Evolutionary conservation across 441 rosid species (phyloP), one percentile per base, ranked within the genome.

Genomic region (Flueggea neowawraea): DNA sequence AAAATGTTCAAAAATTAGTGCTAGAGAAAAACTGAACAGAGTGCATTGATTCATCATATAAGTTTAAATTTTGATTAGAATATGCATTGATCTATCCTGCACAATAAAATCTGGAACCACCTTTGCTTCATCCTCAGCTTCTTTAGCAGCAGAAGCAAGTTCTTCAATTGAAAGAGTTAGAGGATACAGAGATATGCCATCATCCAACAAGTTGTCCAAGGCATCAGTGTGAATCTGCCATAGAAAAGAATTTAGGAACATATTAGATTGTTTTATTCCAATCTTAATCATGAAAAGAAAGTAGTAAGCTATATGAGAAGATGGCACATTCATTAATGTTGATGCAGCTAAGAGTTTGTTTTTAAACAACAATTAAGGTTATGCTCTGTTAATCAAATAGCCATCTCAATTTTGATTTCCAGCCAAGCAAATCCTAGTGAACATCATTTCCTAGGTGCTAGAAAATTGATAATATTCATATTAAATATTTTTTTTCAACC

Each of bases 41-140:
- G 50, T 10, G 14, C n/a, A 9, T 4, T 4, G 14, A 3, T 47
- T 47, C 50, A 47, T 36, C 41, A 36, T 36, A 36, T 36, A 3
- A 5, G 41, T 8, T 36, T 5, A 36, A 36, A 36, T 8, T 5
- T 36, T 36, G 14, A 47, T 10, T 14, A 47, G 6, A 47, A 9
- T 10, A 10, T 12, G 12, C 12, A 47, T 47, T 5, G 10, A 32
- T 52, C 55, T 60, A 16, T 53, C n/a, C 43, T 14, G 8, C 58
- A 32, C 31, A 51, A 39, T 47, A 44, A 22, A 57, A 41, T 55
- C 47, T 32, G 16, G 31, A 52, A 60, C 61, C 61, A 88, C 96
- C 90, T 75, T 74, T 55, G 90, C 86, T 76, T 93, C 96, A 45
- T 70, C 54, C 65, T 78, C 69, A 54, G 68, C 80, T 64, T 74